phyloP scores from a whole-genome alignment of 768 basidiomycete genomes.

The Lactifluus pinguis region DNA sequence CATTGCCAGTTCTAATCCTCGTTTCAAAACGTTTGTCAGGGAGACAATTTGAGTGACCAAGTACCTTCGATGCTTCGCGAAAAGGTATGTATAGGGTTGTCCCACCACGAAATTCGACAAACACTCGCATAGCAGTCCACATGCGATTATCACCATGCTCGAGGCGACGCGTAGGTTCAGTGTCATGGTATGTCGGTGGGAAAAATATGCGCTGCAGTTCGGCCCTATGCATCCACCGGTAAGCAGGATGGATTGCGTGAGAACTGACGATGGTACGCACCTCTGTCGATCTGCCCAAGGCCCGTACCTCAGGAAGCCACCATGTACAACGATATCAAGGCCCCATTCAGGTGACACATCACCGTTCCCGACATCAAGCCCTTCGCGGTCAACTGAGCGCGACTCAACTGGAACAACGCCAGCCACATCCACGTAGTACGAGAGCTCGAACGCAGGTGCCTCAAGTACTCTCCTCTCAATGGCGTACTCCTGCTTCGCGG shows the following conservation, averaged over 20 bases:
- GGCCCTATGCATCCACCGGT: constrained; percentile 33
- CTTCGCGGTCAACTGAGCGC: constrained; percentile 24
- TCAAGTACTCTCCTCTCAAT: constrained; percentile 79
- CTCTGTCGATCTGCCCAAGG: constrained; percentile 97
- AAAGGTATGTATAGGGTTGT: constrained; percentile 82
- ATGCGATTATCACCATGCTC: constrained; percentile 70
- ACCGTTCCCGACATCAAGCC: constrained; percentile 72
- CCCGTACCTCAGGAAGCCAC: constrained; percentile 74
- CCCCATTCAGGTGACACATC: constrained; percentile 92
- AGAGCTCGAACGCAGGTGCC: constrained; percentile 64
- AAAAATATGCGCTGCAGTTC: constrained; percentile 79
- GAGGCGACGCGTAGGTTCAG: constrained; percentile 46
- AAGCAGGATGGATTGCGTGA: neutral
- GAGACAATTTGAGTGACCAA: neutral
- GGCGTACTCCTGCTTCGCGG: constrained; percentile 68
- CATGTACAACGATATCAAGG: constrained; percentile 70
- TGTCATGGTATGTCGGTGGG: constrained; percentile 66
- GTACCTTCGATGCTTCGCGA: constrained; percentile 81
- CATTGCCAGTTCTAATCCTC: constrained; percentile 78
- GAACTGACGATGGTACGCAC: constrained; percentile 29
- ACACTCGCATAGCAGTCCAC: constrained; percentile 75
- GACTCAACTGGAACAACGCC: constrained; percentile 53
- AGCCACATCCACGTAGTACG: constrained; percentile 80
- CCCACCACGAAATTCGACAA: constrained; percentile 70
- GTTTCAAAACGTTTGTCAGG: neutral